A percentile compares a stretch with the other conserved stretches of the same genome.
phyloP scores from a whole-genome alignment of 164 flowering plant genomes.

The Vitis rupestris region DNA sequence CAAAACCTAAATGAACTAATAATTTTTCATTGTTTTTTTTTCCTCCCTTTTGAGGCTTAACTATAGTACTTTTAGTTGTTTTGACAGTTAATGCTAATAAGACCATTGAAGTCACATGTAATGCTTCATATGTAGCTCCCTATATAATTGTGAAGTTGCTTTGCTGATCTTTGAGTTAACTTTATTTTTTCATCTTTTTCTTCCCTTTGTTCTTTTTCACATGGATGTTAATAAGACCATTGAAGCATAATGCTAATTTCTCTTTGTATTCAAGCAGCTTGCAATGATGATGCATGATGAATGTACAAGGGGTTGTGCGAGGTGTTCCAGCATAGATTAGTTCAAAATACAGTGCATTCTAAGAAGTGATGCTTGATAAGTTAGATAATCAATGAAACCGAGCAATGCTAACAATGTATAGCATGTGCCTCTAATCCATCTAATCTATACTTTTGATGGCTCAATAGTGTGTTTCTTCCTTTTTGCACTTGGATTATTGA shows the following conservation, averaged over 20 bases:
- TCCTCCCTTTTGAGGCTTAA: not conserved
- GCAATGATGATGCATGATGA: constrained; percentile 44
- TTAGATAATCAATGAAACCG: not conserved
- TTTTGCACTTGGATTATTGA: too few species aligned
- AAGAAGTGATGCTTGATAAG: constrained; percentile 18
- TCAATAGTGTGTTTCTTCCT: too few species aligned
- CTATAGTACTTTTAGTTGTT: not conserved
- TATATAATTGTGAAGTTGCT: too few species aligned
- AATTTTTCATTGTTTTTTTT: constrained; percentile 1
- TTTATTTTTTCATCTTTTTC: too few species aligned
- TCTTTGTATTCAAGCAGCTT: constrained; percentile 32
- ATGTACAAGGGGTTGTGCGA: constrained; percentile 13
- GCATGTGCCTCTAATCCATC: too few species aligned
- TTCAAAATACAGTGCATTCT: too few species aligned
- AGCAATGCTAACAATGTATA: too few species aligned
- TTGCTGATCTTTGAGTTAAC: too few species aligned
- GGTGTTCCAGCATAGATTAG: constrained; percentile 12
- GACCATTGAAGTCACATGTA: not conserved
- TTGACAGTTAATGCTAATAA: not conserved
- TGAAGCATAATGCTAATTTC: constrained; percentile 19
- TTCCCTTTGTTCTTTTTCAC: too few species aligned
- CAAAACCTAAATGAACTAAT: constrained; percentile 16
- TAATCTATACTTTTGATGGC: not conserved
- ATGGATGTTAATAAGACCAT: not conserved
- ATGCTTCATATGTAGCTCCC: too few species aligned